Base-by-base conservation (phyloP, 2,329 filamentous ascomycete species). In the Penicillium decumbens region DNA sequence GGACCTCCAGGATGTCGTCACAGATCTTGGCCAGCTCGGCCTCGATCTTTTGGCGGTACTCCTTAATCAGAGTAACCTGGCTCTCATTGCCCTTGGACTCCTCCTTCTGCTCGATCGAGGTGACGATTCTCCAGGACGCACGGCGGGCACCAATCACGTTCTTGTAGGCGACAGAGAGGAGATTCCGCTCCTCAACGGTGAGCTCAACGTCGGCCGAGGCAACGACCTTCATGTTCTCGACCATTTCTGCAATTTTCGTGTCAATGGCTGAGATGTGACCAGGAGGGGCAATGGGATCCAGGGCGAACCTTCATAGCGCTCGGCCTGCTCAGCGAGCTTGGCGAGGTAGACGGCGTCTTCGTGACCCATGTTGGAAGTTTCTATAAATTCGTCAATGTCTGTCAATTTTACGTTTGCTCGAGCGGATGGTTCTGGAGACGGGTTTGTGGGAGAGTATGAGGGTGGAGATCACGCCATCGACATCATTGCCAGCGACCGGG, bases 241-340 rank as follows among this genome's bases (percentile, higher is more conserved):
- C 92, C 92, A 97, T 96, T 79, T 96, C 92, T 96, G 76, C 44
- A 35, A 41, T 53, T 63, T 59, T 57, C 13, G 18, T 54, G 55
- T 64, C 47, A 64, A 52, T 50, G 54, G 37, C 18, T 43, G 43
- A 40, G 32, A 39, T 20, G 6, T 15, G 23, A n/a, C 3, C 12
- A n/a, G 20, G 12, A 27, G n/a, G 70, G 10, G 7, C 25, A 40
- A 20, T 29, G 28, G 32, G 18, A 37, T 20, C 18, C 15, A 37
- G 33, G 7, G 50, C 82, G 70, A 80, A 97, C 93, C 93, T 82
- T 98, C 93, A 79, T 98, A 98, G 75, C 93, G 92, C 86, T 98
- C 93, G 77, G 93, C 93, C 85, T 98, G 93, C 87, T 98, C 93
- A 74, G 93, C 93, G 77, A 98, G 88, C 90, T 97, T 97, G 79